Evolutionary conservation across 2,329 filamentous ascomycete genomes (phyloP).

Genomic region (Penicillium sumatraense): DNA sequence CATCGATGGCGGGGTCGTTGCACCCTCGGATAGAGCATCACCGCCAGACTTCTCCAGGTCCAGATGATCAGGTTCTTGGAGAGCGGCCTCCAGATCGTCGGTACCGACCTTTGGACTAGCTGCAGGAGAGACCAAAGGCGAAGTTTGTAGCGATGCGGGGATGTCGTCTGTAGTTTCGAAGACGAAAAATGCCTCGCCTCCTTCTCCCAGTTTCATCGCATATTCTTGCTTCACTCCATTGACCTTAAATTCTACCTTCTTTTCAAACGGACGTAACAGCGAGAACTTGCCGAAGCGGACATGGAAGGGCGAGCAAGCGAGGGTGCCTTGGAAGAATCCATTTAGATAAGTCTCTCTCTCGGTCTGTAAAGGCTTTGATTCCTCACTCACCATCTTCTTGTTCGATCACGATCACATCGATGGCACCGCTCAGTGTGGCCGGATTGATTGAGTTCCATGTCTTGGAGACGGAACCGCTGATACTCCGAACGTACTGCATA

Average conservation of each 20-base stretch:
- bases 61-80: conserved; percentile 57
- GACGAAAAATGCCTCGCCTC: conserved; percentile 97
- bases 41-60: conserved; percentile 44
- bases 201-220: conserved; percentile 97
- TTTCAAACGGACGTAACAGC: conserved; percentile 89
- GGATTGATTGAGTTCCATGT: conserved; percentile 99
- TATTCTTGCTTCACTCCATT: conserved; percentile 91
- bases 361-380: neutral
- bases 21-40: conserved; percentile 27
- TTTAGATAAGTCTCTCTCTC: conserved; percentile 7
- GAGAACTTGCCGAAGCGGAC: conserved; percentile 99
- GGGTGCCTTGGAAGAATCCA: conserved; percentile 51
- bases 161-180: conserved; percentile 94
- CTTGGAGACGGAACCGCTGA: conserved; percentile 94
- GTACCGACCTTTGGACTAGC: conserved; percentile 67
- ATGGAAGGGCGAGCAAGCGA: conserved; percentile 95
- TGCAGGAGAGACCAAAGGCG: conserved; percentile 87
- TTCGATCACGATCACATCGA: conserved; percentile 98
- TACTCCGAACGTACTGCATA: conserved; percentile 98
- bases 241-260: conserved; percentile 98
- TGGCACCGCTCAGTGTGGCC: conserved; percentile 93
- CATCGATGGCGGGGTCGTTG: conserved; percentile 30
- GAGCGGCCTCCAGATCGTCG: conserved; percentile 36
- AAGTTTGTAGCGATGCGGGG: conserved; percentile 92
- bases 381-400: conserved; percentile 77